Evolutionary conservation across 2,329 filamentous ascomycete species (phyloP).

Genomic region (Chalaropsis thielavioides): DNA sequence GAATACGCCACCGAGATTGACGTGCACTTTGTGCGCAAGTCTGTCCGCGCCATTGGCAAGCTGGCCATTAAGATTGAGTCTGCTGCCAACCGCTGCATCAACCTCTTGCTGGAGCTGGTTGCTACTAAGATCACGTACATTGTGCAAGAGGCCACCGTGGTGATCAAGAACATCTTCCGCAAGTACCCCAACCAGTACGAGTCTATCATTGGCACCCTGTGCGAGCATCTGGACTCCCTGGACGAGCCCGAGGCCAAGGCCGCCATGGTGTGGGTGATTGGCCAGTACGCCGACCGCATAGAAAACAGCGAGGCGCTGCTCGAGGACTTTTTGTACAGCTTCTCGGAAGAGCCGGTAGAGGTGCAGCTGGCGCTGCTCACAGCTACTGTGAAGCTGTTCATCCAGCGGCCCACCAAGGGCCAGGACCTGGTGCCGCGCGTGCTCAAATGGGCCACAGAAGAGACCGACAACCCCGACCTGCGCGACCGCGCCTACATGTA

Average conservation of each 20-base stretch:
- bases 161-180: conserved; percentile 97
- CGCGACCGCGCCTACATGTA: conserved; percentile 98
- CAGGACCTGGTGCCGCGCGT: conserved; percentile 88
- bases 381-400: conserved; percentile 94
- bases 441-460: conserved; percentile 95
- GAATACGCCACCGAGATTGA: conserved; percentile 98
- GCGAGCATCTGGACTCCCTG: conserved; percentile 88
- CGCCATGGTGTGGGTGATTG: conserved; percentile 98
- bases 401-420: conserved; percentile 87
- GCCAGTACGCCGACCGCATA: conserved; percentile 92
- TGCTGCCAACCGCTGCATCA: conserved; percentile 79
- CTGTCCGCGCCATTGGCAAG: conserved; percentile 92
- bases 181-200: conserved; percentile 99
- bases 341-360: conserved; percentile 86
- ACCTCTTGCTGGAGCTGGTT: conserved; percentile 79
- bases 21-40: conserved; percentile 95
- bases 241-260: conserved; percentile 97
- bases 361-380: conserved; percentile 90
- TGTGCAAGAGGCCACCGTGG: conserved; percentile 94
- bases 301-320: conserved; percentile 90
- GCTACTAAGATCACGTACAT: conserved; percentile 98
- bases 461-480: conserved; percentile 96
- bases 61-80: conserved; percentile 98
- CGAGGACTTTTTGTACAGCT: conserved; percentile 89
- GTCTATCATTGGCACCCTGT: conserved; percentile 88